A percentile compares a stretch with the other conserved stretches of the same genome.
Evolutionary conservation across 106 monocot genomes (phyloP).

Genomic region (Vanilla planifolia): DNA sequence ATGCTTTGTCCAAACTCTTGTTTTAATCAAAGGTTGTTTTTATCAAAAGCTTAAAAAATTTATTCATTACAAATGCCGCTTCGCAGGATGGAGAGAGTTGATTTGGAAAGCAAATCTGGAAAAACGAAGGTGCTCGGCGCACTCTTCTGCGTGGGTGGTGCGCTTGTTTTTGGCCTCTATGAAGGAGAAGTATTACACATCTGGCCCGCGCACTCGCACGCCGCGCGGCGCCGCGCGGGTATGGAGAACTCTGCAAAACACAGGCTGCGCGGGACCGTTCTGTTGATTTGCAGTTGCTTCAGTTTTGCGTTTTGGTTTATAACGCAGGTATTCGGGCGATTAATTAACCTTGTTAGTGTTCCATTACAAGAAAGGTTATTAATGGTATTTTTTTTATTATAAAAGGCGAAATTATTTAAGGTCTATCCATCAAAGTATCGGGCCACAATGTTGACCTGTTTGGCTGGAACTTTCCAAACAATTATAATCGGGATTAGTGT

Average conservation of each 20-base stretch:
- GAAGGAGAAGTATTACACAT: slow-evolving; percentile 41
- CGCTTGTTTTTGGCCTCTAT: slow-evolving; percentile 36
- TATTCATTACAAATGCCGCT: neutral
- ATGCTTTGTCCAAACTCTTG: neutral
- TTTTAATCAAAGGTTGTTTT: neutral
- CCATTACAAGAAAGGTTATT: too few species aligned
- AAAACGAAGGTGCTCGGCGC: slow-evolving; percentile 20
- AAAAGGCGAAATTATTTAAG: slow-evolving; percentile 44
- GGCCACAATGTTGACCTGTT: slow-evolving; percentile 44
- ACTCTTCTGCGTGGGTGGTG: slow-evolving; percentile 28
- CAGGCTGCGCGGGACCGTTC: slow-evolving; percentile 27
- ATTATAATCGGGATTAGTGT: slow-evolving; percentile 28
- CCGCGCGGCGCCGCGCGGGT: too few species aligned
- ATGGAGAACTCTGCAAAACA: slow-evolving; percentile 9
- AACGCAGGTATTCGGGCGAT: slow-evolving; percentile 25
- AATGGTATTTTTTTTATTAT: neutral
- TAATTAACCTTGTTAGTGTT: too few species aligned
- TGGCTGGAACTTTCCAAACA: slow-evolving; percentile 32
- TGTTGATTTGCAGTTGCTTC: slow-evolving; percentile 38
- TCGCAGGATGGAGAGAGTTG: slow-evolving; percentile 23
- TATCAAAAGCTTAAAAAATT: neutral
- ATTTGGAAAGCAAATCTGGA: slow-evolving; percentile 20
- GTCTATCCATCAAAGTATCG: slow-evolving; percentile 45
- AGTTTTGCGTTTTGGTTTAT: slow-evolving; percentile 58
- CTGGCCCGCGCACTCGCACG: slow-evolving; percentile 37